Evolutionary conservation across 805 yeast species (phyloP).

Genomic region (Scheffersomyces amazonensis): DNA sequence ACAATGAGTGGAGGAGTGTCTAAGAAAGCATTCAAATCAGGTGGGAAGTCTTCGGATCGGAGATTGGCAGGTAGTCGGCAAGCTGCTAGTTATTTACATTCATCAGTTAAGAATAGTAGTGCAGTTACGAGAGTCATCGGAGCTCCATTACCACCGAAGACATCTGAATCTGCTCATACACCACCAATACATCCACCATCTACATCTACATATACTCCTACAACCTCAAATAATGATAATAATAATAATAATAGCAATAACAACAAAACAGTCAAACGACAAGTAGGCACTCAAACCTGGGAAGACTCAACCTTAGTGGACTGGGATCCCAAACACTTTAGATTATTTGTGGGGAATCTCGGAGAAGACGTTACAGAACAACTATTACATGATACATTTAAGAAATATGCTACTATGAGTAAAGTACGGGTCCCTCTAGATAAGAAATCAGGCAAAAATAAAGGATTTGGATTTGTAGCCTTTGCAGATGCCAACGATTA

Average conservation of each 20-base stretch:
- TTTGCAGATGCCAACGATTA: conserved; percentile 66
- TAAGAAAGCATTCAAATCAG: neutral
- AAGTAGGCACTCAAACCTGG: conserved; percentile 49
- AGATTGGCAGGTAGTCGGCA: conserved; percentile 51
- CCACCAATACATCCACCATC: neutral
- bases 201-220: neutral
- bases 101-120: conserved; percentile 7
- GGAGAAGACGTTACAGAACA: conserved; percentile 66
- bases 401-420: conserved; percentile 48
- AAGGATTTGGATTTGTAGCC: conserved; percentile 76
- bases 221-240: neutral
- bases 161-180: too few species aligned
- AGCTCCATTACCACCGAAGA: conserved; percentile 7
- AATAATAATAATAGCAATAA: conserved; percentile 2
- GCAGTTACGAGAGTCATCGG: conserved; percentile 11
- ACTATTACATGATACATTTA: conserved; percentile 52
- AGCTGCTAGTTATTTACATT: conserved; percentile 42
- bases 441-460: conserved; percentile 41
- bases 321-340: conserved; percentile 71
- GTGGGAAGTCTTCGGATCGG: conserved; percentile 47
- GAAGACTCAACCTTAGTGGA: conserved; percentile 46
- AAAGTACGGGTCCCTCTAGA: conserved; percentile 63
- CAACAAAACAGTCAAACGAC: conserved; percentile 34
- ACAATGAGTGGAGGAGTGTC: neutral
- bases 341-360: conserved; percentile 73